Conservation (phyloP, 2,329 filamentous ascomycete species). For the Dendrostoma leiphaemia region DNA sequence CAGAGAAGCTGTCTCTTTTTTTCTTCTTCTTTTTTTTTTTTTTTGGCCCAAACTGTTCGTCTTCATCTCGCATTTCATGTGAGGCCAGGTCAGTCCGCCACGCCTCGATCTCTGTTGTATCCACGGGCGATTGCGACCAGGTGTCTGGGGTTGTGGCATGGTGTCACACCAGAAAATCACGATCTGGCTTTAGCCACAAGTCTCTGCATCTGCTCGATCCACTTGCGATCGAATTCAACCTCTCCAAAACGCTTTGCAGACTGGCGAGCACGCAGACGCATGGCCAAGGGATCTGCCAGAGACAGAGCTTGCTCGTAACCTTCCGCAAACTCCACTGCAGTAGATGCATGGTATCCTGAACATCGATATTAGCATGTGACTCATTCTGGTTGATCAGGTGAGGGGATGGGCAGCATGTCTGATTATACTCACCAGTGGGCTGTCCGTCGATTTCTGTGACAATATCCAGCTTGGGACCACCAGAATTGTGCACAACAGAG, state of each 20-base stretch:
- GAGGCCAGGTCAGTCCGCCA: too few species aligned
- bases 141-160: too few species aligned
- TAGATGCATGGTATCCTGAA: conserved; percentile 80
- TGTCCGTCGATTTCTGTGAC: conserved; percentile 77
- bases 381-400: too few species aligned
- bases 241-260: conserved; percentile 87
- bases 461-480: conserved; percentile 91
- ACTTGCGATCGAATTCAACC: conserved; percentile 76
- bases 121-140: background rate
- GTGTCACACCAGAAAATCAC: too few species aligned
- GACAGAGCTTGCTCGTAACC: conserved; percentile 76
- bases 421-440: conserved; percentile 65
- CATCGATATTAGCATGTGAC: conserved; percentile 22
- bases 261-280: conserved; percentile 71
- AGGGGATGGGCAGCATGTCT: too few species aligned
- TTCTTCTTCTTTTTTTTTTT: background rate
- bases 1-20: background rate
- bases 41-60: too few species aligned
- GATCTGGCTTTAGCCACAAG: conserved; percentile 52
- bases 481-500: conserved; percentile 88
- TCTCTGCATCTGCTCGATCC: conserved; percentile 72
- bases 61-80: too few species aligned
- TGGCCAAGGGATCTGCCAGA: conserved; percentile 68
- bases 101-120: too few species aligned
- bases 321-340: conserved; percentile 72